Conservation (phyloP, 1,284 basidiomycete species). For the Hemileia vastatrix region DNA sequence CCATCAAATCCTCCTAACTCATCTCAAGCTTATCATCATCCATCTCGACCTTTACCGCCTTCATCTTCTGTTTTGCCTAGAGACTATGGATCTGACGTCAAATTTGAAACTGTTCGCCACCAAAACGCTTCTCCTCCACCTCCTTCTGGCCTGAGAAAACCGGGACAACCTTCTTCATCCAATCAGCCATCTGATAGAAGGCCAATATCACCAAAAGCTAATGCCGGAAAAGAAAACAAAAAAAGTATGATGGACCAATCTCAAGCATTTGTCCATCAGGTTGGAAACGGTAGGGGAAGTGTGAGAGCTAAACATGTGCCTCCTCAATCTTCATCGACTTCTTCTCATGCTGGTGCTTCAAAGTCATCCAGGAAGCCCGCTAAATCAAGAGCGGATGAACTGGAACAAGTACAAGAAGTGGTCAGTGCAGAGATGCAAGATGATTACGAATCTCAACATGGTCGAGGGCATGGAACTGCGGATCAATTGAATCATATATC, state of each 20-base stretch:
- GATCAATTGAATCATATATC: conserved; percentile 55
- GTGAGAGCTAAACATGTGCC: conserved; percentile 6
- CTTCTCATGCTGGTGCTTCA: background rate
- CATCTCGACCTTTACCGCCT: conserved; percentile 46
- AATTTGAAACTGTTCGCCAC: conserved; percentile 32
- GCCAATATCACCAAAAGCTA: conserved; percentile 2
- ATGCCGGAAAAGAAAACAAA: conserved; percentile 3
- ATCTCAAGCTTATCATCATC: conserved; percentile 25
- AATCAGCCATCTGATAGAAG: background rate
- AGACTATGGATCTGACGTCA: conserved; percentile 24
- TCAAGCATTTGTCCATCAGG: conserved; percentile 6
- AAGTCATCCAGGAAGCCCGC: background rate
- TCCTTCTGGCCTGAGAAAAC: conserved; percentile 6
- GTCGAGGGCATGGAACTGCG: conserved; percentile 56
- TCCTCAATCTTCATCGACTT: background rate
- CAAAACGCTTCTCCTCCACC: conserved; percentile 9
- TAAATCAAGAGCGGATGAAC: conserved; percentile 45
- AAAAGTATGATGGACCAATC: background rate
- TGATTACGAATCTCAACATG: conserved; percentile 32
- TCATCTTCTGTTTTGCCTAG: conserved; percentile 37
- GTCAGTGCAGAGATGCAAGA: conserved; percentile 62
- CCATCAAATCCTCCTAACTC: conserved; percentile 10
- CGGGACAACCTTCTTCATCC: conserved; percentile 2
- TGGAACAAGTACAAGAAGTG: conserved; percentile 48
- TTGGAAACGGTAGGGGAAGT: conserved; percentile 14